phyloP scores from a whole-genome alignment of 2,329 filamentous ascomycete genomes.

The Tolypocladium sp. region DNA sequence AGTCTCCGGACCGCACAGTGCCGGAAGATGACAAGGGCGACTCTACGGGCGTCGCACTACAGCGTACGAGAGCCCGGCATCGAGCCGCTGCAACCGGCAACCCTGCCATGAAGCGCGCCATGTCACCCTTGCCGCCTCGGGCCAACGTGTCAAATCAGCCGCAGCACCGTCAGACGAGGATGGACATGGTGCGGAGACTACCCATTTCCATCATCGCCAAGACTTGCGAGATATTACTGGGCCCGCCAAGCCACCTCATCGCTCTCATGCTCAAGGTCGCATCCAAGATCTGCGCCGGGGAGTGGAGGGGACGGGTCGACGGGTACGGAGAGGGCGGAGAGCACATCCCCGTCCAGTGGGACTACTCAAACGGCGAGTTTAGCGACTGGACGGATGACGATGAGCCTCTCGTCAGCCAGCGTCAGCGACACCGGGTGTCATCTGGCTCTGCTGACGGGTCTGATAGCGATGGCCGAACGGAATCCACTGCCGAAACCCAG shows the following conservation, averaged over 20 bases:
- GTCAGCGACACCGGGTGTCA: neutral
- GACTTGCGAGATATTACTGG: slow-evolving; percentile 66
- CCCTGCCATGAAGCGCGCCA: neutral
- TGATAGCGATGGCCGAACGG: neutral
- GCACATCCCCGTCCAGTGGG: slow-evolving; percentile 49
- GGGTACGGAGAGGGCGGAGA: slow-evolving; percentile 45
- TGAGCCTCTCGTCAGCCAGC: neutral
- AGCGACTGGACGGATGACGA: slow-evolving; percentile 48
- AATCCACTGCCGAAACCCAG: neutral
- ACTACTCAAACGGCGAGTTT: slow-evolving; percentile 48
- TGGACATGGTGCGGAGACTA: slow-evolving; percentile 6
- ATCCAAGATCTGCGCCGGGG: slow-evolving; percentile 58
- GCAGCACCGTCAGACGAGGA: neutral
- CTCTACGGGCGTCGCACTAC: neutral
- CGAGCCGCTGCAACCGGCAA: neutral
- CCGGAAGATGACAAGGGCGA: neutral
- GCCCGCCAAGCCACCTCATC: slow-evolving; percentile 72
- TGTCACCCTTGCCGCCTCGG: neutral
- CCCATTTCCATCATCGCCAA: slow-evolving; percentile 59
- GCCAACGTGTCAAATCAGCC: neutral
- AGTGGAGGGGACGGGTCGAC: slow-evolving; percentile 52
- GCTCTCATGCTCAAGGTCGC: slow-evolving; percentile 75
- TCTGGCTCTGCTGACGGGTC: neutral
- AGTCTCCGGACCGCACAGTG: slow-evolving; percentile 1
- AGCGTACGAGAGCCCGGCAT: neutral